Evolutionary conservation across 2,329 filamentous ascomycete genomes (phyloP).

Genomic region (Colletotrichum aenigma): DNA sequence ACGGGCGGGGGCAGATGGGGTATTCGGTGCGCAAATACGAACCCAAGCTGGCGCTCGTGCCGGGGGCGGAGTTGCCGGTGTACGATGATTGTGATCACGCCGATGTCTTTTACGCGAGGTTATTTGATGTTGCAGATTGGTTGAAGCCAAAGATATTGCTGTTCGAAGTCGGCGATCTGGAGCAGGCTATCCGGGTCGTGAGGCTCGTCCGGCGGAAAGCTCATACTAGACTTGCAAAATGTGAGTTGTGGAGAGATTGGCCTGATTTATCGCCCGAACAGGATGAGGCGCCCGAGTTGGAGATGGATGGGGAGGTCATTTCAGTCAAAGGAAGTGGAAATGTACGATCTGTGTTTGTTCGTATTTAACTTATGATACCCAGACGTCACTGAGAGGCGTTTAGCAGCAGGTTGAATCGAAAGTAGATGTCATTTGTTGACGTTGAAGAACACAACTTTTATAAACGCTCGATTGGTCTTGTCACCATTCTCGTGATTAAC

Average conservation of each 20-base stretch:
- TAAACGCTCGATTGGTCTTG: not conserved
- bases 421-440: fast-evolving
- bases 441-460: not conserved
- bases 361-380: not conserved
- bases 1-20: slow-evolving; percentile 46
- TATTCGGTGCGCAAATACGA: slow-evolving; percentile 86
- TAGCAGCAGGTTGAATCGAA: not conserved
- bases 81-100: slow-evolving; percentile 39
- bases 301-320: slow-evolving; percentile 21
- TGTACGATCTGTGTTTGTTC: slow-evolving; percentile 47
- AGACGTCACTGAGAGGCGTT: not conserved
- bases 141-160: slow-evolving; percentile 61
- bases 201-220: slow-evolving; percentile 42
- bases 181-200: slow-evolving; percentile 70
- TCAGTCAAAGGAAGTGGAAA: slow-evolving; percentile 50
- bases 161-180: slow-evolving; percentile 74
- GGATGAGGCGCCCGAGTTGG: slow-evolving; percentile 27
- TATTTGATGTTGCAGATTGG: slow-evolving; percentile 59
- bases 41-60: slow-evolving; percentile 79
- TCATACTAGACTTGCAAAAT: slow-evolving; percentile 31
- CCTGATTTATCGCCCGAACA: slow-evolving; percentile 46
- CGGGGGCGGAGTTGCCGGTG: slow-evolving; percentile 29
- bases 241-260: slow-evolving; percentile 78
- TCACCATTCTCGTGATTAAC: not conserved
- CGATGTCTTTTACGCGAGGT: slow-evolving; percentile 69